Conservation (phyloP, 2,329 filamentous ascomycete genomes). For the Epichloe uncinata region DNA sequence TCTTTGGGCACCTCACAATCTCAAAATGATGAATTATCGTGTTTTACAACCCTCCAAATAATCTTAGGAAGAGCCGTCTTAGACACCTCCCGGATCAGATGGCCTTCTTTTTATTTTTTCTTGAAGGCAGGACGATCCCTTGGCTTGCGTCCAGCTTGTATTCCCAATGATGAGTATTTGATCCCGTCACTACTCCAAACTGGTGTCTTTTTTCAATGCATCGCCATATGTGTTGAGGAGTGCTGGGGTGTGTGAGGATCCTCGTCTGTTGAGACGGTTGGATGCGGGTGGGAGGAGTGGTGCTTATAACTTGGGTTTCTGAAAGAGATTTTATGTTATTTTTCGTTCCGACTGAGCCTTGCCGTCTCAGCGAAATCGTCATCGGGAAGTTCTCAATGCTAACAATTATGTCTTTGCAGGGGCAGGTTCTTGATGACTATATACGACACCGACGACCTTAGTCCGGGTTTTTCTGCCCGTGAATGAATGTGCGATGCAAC, state of each 20-base stretch:
- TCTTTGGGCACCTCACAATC: conserved; percentile 1
- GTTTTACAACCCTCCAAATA: conserved; percentile 23
- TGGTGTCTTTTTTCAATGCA: conserved; percentile 14
- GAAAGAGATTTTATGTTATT: conserved; percentile 18
- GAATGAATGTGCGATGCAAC: too few species aligned
- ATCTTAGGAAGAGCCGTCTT: conserved; percentile 35
- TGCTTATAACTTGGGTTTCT: conserved; percentile 35
- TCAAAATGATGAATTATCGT: conserved; percentile 27
- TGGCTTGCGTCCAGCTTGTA: conserved; percentile 6
- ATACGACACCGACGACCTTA: too few species aligned
- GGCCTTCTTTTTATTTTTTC: conserved; percentile 1
- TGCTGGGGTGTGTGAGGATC: conserved; percentile 8
- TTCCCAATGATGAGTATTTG: conserved; percentile 4
- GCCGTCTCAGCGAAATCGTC: too few species aligned
- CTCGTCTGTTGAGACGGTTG: conserved; percentile 13
- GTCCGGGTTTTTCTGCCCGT: too few species aligned
- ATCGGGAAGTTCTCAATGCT: neutral
- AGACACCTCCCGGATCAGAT: conserved; percentile 21
- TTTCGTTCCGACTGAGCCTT: neutral
- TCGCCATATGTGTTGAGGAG: conserved; percentile 21
- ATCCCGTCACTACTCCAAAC: conserved; percentile 8
- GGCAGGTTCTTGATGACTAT: neutral
- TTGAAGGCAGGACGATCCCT: conserved; percentile 6
- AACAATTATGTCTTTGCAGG: neutral
- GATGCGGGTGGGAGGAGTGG: conserved; percentile 24